Percentiles rank a stretch among this genome's conserved stretches.
These are phyloP conservation scores for Euphorbia tirucalli DNA, from an alignment of 345 rosid genomes.

Conservation along the genomic window DNA sequence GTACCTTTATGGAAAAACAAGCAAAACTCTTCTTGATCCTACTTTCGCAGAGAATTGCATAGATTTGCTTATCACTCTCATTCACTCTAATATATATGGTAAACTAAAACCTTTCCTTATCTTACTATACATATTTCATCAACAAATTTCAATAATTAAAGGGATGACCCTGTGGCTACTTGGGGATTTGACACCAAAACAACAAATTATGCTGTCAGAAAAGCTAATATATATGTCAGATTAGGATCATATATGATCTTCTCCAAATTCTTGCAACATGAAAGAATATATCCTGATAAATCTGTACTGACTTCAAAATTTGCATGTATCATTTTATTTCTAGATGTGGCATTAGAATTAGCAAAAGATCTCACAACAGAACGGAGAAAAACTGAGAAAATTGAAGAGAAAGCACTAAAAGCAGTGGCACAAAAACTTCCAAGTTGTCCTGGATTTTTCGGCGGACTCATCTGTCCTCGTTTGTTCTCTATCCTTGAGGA, in stretches of 20 bases:
- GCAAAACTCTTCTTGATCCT: neutral
- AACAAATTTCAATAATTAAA: too few species aligned
- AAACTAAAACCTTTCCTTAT: neutral
- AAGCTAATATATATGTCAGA: too few species aligned
- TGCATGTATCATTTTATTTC: neutral
- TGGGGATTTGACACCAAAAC: too few species aligned
- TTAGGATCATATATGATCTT: too few species aligned
- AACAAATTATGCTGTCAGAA: too few species aligned
- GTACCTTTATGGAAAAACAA: neutral
- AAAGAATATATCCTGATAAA: too few species aligned
- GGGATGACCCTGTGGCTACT: too few species aligned
- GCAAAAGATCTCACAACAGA: neutral
- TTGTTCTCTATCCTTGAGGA: too few species aligned
- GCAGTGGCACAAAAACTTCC: neutral
- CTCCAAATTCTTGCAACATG: too few species aligned
- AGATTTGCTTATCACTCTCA: neutral
- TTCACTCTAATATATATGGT: neutral
- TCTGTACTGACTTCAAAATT: too few species aligned
- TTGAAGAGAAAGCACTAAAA: neutral
- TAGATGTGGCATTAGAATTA: neutral
- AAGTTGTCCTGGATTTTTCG: neutral
- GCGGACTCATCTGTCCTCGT: neutral
- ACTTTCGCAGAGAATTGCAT: neutral
- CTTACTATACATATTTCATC: neutral
- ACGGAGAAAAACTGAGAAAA: neutral